Conservation (phyloP, 805 yeast genomes). For the Starmerella bombicola region DNA sequence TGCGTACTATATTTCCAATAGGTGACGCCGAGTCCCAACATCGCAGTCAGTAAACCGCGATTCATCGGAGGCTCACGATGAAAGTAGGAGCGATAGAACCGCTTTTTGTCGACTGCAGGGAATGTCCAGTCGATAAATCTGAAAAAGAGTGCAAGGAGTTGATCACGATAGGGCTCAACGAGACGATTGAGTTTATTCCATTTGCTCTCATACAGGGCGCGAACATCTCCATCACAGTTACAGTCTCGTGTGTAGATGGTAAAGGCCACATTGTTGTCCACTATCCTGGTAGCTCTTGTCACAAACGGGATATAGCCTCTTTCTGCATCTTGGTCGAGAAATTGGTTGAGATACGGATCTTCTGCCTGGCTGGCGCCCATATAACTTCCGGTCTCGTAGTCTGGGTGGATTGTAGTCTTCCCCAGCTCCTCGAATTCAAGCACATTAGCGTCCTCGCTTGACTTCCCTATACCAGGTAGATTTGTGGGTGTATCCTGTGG, state of each 20-base stretch:
- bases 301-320: conserved; percentile 23
- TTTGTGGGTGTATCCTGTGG: conserved; percentile 2
- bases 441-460: conserved; percentile 4
- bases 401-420: conserved; percentile 19
- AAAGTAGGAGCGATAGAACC: conserved; percentile 26
- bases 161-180: conserved; percentile 21
- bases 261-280: conserved; percentile 11
- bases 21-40: conserved; percentile 27
- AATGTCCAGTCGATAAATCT: conserved; percentile 28
- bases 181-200: conserved; percentile 9
- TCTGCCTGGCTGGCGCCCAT: conserved; percentile 28
- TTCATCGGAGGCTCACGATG: conserved; percentile 23
- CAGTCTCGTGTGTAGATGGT: conserved; percentile 15
- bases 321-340: conserved; percentile 12
- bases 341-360: conserved; percentile 25
- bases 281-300: conserved; percentile 23
- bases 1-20: conserved; percentile 30
- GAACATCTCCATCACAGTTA: conserved; percentile 23
- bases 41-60: conserved; percentile 27
- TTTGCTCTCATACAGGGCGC: conserved; percentile 16
- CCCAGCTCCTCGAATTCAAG: conserved; percentile 8
- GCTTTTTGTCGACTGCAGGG: conserved; percentile 28
- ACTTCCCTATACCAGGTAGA: conserved; percentile 8
- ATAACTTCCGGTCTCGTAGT: conserved; percentile 22
- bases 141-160: conserved; percentile 27